Base-by-base conservation (phyloP, 1,284 basidiomycete genomes). In the Crucibulum parvulum region DNA sequence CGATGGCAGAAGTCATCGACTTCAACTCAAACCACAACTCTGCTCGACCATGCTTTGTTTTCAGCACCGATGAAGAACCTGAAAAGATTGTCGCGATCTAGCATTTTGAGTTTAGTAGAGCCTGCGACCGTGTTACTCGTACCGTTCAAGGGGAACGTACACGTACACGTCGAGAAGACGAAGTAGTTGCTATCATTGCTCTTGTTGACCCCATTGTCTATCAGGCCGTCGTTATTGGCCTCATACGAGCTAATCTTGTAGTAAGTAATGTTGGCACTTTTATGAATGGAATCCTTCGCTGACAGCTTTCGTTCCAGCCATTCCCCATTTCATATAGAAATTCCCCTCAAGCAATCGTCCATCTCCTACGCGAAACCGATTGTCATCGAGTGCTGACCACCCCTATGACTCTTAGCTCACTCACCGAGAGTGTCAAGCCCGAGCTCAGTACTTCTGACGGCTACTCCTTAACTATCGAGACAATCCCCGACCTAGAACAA, bases 281-380 rank as follows among this genome's bases (percentile, higher is more conserved):
- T 2, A 45, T 4, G 24, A 24, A 24, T 4, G 24, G 4, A 24
- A 4, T 51, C 9, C 16, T 16, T 7, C 36, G 38, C 47, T 39
- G 45, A 34, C 18, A 37, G 38, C 7, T 18, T 48, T 7, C 39
- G n/a, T 34, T 48, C 7, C 36, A 74, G 72, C 72, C 70, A 2
- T 70, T 73, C 53, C 72, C 69, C 0, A 76, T 81, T 53, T 79
- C 80, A 0, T 75, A 72, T 4, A 73, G 78, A 2, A 79, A 78
- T 53, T 74, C 78, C 1, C 53, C 74, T 0, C 67, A 73, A 4
- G 76, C 78, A 0, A 62, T 79, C 6, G 57, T 61, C 2, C 67
- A 77, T 53, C 66, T 81, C 58, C 61, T 80, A 52, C 62, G 58
- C 54, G 73, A 69, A 58, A 72, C 70, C 0, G 61, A 61, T 1